Percentiles rank a stretch among this genome's conserved stretches.
phyloP scores from a whole-genome alignment of 345 rosid genomes.

The Gossypium anomalum region DNA sequence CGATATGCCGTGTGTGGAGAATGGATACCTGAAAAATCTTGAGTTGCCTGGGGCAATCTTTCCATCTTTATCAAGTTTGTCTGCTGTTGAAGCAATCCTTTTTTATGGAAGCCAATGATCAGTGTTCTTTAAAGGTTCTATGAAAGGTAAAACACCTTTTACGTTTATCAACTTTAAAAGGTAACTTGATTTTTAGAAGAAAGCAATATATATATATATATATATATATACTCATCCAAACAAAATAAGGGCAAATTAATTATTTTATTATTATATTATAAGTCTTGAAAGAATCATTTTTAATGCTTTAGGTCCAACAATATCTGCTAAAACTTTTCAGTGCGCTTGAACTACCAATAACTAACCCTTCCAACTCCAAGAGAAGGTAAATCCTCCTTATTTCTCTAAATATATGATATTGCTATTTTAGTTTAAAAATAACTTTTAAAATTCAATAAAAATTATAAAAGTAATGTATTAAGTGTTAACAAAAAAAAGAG shows the following conservation, averaged over 20 bases:
- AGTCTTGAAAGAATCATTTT: background rate
- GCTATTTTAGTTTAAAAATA: background rate
- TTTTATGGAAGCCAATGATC: background rate
- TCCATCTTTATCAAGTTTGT: background rate
- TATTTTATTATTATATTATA: background rate
- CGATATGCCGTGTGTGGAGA: background rate
- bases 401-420: background rate
- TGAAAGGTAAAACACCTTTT: background rate
- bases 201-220: background rate
- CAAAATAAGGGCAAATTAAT: background rate
- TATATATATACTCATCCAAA: background rate
- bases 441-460: background rate
- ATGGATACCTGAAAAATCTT: background rate
- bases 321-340: background rate
- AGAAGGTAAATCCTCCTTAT: background rate
- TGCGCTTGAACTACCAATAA: background rate
- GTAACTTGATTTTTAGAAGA: background rate
- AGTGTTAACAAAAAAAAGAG: too few species aligned
- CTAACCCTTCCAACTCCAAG: background rate
- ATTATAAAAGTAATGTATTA: too few species aligned
- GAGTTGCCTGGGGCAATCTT: background rate
- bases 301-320: background rate
- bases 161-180: background rate
- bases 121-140: background rate
- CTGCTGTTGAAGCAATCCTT: background rate